Percentiles rank a stretch among this genome's conserved stretches.
phyloP scores from a whole-genome alignment of 2,329 filamentous ascomycete genomes.

The Apiospora kogelbergensis region DNA sequence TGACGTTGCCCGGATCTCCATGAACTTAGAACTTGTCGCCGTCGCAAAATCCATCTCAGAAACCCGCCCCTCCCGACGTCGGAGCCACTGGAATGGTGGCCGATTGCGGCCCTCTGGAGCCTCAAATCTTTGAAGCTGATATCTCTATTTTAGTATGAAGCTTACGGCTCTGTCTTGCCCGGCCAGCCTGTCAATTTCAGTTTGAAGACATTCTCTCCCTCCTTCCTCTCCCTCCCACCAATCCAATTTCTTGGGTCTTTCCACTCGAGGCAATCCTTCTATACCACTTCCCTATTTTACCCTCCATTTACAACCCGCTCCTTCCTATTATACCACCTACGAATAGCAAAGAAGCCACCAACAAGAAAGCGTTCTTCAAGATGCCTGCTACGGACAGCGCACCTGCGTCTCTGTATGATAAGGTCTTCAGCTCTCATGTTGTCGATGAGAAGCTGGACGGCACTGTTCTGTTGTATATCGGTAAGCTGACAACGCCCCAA shows the following conservation, averaged over 20 bases:
- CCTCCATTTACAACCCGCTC: neutral
- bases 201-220: neutral
- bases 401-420: slow-evolving; percentile 87
- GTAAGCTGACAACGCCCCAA: slow-evolving; percentile 47
- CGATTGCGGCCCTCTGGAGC: neutral
- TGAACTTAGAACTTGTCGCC: neutral
- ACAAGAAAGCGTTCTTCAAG: slow-evolving; percentile 3
- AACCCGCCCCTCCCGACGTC: slow-evolving; percentile 3
- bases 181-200: neutral
- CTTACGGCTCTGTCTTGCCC: neutral
- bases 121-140: neutral
- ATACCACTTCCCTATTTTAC: neutral
- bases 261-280: neutral
- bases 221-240: neutral
- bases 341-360: neutral
- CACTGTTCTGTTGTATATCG: slow-evolving; percentile 90
- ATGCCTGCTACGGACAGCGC: slow-evolving; percentile 75
- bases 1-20: slow-evolving; percentile 1
- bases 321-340: neutral
- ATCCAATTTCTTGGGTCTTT: neutral
- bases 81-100: neutral
- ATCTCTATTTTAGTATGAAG: slow-evolving; percentile 7
- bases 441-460: slow-evolving; percentile 95
- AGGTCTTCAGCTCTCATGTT: slow-evolving; percentile 92
- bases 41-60: neutral